Conservation (phyloP, 768 basidiomycete genomes). For the Tulasnella sp. region DNA sequence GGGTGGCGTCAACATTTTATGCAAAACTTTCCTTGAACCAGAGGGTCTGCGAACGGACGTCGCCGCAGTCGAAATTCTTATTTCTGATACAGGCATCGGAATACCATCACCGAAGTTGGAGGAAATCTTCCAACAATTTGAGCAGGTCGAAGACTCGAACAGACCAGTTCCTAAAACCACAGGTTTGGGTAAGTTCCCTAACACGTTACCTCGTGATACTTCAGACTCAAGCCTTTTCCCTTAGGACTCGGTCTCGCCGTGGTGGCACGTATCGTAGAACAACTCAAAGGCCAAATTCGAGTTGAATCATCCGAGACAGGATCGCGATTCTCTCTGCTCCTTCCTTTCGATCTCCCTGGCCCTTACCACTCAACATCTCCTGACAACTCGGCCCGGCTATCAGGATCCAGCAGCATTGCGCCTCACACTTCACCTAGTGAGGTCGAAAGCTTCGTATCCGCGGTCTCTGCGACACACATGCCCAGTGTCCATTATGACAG, state of each 20-base stretch:
- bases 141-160: constrained; percentile 49
- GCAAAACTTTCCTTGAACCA: constrained; percentile 39
- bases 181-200: constrained; percentile 35
- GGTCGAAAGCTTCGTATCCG: constrained; percentile 39
- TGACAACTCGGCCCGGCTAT: no score
- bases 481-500: not conserved
- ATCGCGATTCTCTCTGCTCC: constrained; percentile 57
- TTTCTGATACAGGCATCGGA: constrained; percentile 61
- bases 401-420: not conserved
- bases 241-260: constrained; percentile 64
- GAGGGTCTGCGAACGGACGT: constrained; percentile 37
- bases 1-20: constrained; percentile 50
- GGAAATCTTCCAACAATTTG: constrained; percentile 67
- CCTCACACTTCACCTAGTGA: constrained; percentile 21
- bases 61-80: constrained; percentile 52
- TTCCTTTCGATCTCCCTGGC: constrained; percentile 42
- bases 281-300: constrained; percentile 63
- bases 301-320: constrained; percentile 61
- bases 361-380: no score
- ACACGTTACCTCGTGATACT: not conserved
- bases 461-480: constrained; percentile 32
- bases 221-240: not conserved
- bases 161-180: constrained; percentile 28
- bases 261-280: constrained; percentile 67
- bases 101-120: constrained; percentile 54